Conservation (phyloP, 2,329 filamentous ascomycete species). For the Didymellaceae sp. region DNA sequence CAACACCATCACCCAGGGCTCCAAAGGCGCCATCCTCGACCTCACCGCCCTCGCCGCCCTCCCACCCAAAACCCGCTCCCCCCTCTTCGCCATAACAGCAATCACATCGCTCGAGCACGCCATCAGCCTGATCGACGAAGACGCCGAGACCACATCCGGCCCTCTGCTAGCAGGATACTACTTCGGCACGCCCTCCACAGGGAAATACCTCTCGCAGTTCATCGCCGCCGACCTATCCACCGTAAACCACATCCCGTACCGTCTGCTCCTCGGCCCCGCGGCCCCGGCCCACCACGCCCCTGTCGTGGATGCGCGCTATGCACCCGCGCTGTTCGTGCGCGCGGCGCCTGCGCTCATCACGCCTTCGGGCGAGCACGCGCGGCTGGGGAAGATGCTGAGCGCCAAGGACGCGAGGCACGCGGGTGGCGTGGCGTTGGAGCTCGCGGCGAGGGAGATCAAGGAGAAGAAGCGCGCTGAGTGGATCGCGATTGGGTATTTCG, state of each 20-base stretch:
- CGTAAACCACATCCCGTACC: constrained; percentile 64
- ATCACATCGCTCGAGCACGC: constrained; percentile 62
- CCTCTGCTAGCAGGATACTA: constrained; percentile 59
- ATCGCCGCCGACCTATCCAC: constrained; percentile 58
- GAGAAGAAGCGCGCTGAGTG: constrained; percentile 44
- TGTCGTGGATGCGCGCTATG: constrained; percentile 29
- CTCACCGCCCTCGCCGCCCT: constrained; percentile 35
- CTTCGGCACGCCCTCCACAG: constrained; percentile 58
- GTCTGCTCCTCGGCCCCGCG: constrained; percentile 55
- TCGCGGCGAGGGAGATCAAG: constrained; percentile 35
- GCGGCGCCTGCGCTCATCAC: constrained; percentile 26
- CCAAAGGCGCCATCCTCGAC: constrained; percentile 31
- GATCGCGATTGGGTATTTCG: constrained; percentile 40
- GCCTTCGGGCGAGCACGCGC: constrained; percentile 16
- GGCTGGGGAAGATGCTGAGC: constrained; percentile 26
- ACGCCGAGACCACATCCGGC: constrained; percentile 29
- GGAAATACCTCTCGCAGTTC: constrained; percentile 67
- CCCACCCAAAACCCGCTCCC: constrained; percentile 50
- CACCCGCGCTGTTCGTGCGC: constrained; percentile 27
- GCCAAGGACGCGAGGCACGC: constrained; percentile 21
- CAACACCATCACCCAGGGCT: constrained; percentile 33
- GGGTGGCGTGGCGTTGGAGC: constrained; percentile 20
- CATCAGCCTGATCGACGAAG: constrained; percentile 54
- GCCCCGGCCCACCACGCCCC: constrained; percentile 27
- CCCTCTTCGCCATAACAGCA: constrained; percentile 55